Percentiles rank a stretch among this genome's conserved stretches.
Conservation (phyloP, 2,329 filamentous ascomycete genomes). For the Aspergillus niger region DNA sequence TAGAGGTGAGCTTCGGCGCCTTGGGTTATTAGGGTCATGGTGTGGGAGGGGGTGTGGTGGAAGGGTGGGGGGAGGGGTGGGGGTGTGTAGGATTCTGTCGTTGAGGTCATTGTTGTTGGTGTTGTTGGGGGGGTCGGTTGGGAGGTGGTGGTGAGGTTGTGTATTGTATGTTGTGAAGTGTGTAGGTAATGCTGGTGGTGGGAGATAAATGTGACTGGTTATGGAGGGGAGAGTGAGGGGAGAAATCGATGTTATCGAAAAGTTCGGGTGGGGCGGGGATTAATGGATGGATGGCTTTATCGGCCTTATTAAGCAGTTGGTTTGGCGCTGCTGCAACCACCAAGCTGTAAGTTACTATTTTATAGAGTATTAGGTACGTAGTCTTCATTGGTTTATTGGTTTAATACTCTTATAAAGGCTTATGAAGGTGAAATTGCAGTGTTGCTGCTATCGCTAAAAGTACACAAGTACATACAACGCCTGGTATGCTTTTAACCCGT, state of each 20-base stretch:
- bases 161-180: neutral
- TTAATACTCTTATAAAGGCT: no score
- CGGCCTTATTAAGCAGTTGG: neutral
- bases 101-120: neutral
- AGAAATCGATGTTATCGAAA: constrained; percentile 3
- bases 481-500: constrained; percentile 8
- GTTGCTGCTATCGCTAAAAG: constrained; percentile 1
- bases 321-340: no score
- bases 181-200: neutral
- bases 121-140: neutral
- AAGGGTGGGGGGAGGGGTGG: constrained; percentile 64
- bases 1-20: constrained; percentile 96
- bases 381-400: no score
- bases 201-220: neutral
- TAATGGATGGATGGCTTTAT: neutral
- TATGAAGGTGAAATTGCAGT: neutral
- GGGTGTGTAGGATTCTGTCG: neutral
- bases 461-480: constrained; percentile 1
- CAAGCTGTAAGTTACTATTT: no score
- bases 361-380: no score
- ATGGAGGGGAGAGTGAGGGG: neutral
- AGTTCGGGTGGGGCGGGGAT: neutral
- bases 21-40: constrained; percentile 77
- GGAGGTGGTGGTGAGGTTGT: neutral
- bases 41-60: constrained; percentile 52